phyloP scores from a whole-genome alignment of 345 rosid genomes.

The Linum trigynum region DNA sequence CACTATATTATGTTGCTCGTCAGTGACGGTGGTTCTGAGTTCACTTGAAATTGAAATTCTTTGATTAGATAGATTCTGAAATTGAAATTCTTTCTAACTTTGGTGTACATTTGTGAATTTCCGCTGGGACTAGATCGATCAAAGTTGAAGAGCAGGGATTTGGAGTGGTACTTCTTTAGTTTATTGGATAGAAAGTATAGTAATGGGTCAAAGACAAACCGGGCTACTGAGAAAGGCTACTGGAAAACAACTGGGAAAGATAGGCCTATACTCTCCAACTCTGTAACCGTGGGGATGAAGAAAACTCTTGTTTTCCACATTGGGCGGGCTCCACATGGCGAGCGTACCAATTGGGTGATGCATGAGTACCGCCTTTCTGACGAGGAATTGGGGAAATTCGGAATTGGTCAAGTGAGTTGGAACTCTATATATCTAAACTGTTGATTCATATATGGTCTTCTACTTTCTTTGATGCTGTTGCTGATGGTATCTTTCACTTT shows the following conservation, averaged over 20 bases:
- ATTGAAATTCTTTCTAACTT: neutral
- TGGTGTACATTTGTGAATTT: neutral
- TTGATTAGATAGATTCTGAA: neutral
- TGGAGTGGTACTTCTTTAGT: constrained; percentile 95
- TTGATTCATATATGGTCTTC: neutral
- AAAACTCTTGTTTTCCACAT: constrained; percentile 87
- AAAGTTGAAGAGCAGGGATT: constrained; percentile 73
- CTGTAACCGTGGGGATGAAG: constrained; percentile 74
- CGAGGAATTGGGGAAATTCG: constrained; percentile 44
- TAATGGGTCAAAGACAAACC: constrained; percentile 77
- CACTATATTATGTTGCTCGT: neutral
- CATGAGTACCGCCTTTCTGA: constrained; percentile 79
- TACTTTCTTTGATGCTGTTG: constrained; percentile 4
- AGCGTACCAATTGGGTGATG: constrained; percentile 93
- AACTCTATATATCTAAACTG: neutral
- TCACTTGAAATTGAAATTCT: neutral
- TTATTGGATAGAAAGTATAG: constrained; percentile 71
- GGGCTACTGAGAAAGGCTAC: constrained; percentile 89
- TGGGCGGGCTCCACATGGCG: constrained; percentile 86
- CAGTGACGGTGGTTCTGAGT: neutral
- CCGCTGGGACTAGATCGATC: constrained; percentile 38
- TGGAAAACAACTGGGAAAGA: constrained; percentile 99
- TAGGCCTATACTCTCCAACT: constrained; percentile 38
- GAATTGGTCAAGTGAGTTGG: constrained; percentile 56
- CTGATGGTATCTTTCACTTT: constrained; percentile 6